These are phyloP conservation scores for Metschnikowia gelsemii DNA, from an alignment of 805 yeast species.

Conservation along the genomic window DNA sequence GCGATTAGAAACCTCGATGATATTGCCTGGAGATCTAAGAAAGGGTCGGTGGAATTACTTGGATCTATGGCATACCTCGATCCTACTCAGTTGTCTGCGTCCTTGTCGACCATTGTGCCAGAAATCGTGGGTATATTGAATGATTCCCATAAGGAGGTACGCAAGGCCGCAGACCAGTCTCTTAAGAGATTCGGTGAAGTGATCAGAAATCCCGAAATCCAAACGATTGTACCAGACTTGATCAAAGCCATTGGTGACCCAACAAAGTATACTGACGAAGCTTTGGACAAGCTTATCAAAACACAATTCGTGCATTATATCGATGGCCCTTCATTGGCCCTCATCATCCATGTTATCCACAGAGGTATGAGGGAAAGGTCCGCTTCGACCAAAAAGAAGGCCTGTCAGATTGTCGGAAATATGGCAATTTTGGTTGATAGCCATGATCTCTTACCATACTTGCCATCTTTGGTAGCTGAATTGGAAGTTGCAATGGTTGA, in stretches of 20 bases:
- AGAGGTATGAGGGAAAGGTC: conserved; percentile 95
- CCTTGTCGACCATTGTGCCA: conserved; percentile 88
- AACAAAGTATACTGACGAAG: conserved; percentile 81
- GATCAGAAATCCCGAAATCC: conserved; percentile 95
- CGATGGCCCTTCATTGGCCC: conserved; percentile 96
- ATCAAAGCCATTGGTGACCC: conserved; percentile 96
- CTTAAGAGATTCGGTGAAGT: conserved; percentile 94
- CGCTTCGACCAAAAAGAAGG: conserved; percentile 87
- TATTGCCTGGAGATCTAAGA: conserved; percentile 92
- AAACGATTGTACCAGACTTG: conserved; percentile 80
- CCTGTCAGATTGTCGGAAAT: conserved; percentile 97
- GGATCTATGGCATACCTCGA: conserved; percentile 98
- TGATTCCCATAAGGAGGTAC: conserved; percentile 94
- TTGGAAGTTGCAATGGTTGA: conserved; percentile 95
- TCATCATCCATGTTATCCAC: conserved; percentile 90
- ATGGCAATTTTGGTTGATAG: conserved; percentile 95
- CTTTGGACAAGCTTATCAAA: conserved; percentile 78
- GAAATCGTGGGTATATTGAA: conserved; percentile 93
- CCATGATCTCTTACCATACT: conserved; percentile 80
- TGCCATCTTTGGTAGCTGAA: conserved; percentile 73
- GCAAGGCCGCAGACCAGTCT: conserved; percentile 90
- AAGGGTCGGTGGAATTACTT: conserved; percentile 91
- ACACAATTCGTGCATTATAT: conserved; percentile 97
- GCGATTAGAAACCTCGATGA: conserved; percentile 85
- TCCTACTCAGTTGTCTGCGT: conserved; percentile 88